Conservation (phyloP, 495 filamentous ascomycete genomes). For the Xanthoparmelia taractica region DNA sequence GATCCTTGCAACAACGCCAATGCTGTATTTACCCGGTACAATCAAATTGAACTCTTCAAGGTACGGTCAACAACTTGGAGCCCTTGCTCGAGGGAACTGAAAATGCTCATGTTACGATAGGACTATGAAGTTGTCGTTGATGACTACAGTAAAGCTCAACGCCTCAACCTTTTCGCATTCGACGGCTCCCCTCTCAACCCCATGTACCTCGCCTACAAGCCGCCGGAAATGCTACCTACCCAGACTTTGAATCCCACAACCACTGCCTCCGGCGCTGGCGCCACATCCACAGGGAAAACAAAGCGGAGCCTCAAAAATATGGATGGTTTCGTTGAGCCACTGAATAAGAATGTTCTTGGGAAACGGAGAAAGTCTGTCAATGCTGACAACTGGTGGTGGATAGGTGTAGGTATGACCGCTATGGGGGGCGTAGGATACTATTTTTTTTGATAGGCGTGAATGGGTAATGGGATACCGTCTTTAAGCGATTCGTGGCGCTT, state of each 20-base stretch:
- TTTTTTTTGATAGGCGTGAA: conserved; percentile 30
- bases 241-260: conserved; percentile 54
- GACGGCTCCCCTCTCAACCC: conserved; percentile 64
- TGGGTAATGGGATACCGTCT: background rate
- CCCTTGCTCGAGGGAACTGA: background rate
- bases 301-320: conserved; percentile 32
- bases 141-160: conserved; percentile 51
- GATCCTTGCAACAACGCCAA: conserved; percentile 51
- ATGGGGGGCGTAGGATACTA: conserved; percentile 50
- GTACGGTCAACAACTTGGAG: conserved; percentile 33
- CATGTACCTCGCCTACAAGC: conserved; percentile 61
- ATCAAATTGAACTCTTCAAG: conserved; percentile 58
- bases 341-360: conserved; percentile 38
- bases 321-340: conserved; percentile 28
- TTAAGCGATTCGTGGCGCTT: conserved; percentile 2
- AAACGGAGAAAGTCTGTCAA: conserved; percentile 43
- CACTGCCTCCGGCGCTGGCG: conserved; percentile 31
- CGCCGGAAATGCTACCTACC: conserved; percentile 71
- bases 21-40: conserved; percentile 59
- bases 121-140: conserved; percentile 55
- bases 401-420: conserved; percentile 59
- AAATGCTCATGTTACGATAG: conserved; percentile 36
- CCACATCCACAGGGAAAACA: conserved; percentile 29
- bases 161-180: conserved; percentile 58
- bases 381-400: conserved; percentile 60